phyloP scores from a whole-genome alignment of 768 basidiomycete species.

The Candolleomyces aberdarensis region DNA sequence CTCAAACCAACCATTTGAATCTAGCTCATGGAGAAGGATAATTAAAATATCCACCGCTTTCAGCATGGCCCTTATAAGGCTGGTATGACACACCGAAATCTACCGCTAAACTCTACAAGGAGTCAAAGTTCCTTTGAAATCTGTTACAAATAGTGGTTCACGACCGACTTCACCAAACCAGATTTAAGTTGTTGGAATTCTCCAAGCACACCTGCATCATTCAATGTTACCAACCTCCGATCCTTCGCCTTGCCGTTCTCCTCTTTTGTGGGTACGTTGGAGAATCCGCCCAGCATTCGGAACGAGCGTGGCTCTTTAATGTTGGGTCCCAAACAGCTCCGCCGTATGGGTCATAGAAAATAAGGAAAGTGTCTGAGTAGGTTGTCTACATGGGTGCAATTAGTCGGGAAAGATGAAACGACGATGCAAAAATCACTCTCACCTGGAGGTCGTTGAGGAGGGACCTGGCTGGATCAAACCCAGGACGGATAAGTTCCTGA shows the following conservation, averaged over 20 bases:
- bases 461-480: slow-evolving; percentile 74
- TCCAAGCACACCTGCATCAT: slow-evolving; percentile 59
- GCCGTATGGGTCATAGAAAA: slow-evolving; percentile 85
- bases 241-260: slow-evolving; percentile 47
- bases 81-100: too few species aligned
- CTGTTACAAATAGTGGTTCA: slow-evolving; percentile 1
- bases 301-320: slow-evolving; percentile 62
- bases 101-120: too few species aligned
- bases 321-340: slow-evolving; percentile 87
- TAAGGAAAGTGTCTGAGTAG: slow-evolving; percentile 72
- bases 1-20: too few species aligned
- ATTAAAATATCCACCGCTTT: too few species aligned
- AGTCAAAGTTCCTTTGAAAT: too few species aligned
- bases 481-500: slow-evolving; percentile 44
- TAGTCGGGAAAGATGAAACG: background rate
- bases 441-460: slow-evolving; percentile 76
- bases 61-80: too few species aligned
- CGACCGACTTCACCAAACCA: slow-evolving; percentile 58
- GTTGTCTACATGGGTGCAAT: slow-evolving; percentile 42
- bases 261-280: slow-evolving; percentile 54
- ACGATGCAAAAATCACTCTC: slow-evolving; percentile 13
- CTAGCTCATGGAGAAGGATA: too few species aligned
- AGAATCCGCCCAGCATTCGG: slow-evolving; percentile 81
- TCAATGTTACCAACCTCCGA: slow-evolving; percentile 62
- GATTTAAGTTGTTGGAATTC: slow-evolving; percentile 78